Evolutionary conservation across 306 rosid genomes (phyloP).

Genomic region (Geum urbanum): DNA sequence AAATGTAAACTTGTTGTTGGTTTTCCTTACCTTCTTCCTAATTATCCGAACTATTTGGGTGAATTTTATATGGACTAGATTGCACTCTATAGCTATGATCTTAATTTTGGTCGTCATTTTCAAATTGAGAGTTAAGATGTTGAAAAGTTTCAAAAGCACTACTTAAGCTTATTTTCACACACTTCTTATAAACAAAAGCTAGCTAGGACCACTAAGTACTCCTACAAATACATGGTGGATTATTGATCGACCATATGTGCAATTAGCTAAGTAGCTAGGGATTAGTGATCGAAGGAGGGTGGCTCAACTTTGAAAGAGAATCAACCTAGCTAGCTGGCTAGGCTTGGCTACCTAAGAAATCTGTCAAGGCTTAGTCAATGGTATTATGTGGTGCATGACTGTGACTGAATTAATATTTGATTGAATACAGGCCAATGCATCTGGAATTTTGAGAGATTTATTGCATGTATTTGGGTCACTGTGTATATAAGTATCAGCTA

Average conservation of each 20-base stretch:
- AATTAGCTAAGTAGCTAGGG: not conserved
- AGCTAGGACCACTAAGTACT: not conserved
- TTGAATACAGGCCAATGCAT: not conserved
- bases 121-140: not conserved
- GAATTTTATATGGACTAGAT: not conserved
- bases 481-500: no score
- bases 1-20: not conserved
- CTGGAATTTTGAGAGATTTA: not conserved
- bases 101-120: not conserved
- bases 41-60: not conserved
- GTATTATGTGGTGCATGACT: not conserved
- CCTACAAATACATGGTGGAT: constrained; percentile 1
- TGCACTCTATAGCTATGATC: not conserved
- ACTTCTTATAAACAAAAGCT: not conserved
- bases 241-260: not conserved
- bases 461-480: not conserved
- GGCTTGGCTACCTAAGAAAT: not conserved
- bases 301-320: not conserved
- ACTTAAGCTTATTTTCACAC: not conserved
- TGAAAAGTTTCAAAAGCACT: not conserved
- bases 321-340: not conserved
- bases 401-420: not conserved
- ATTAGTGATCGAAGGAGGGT: not conserved
- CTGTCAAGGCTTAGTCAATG: not conserved
- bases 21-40: not conserved